Evolutionary conservation across 495 filamentous ascomycete species (phyloP).

Genomic region (Tuber magnatum): DNA sequence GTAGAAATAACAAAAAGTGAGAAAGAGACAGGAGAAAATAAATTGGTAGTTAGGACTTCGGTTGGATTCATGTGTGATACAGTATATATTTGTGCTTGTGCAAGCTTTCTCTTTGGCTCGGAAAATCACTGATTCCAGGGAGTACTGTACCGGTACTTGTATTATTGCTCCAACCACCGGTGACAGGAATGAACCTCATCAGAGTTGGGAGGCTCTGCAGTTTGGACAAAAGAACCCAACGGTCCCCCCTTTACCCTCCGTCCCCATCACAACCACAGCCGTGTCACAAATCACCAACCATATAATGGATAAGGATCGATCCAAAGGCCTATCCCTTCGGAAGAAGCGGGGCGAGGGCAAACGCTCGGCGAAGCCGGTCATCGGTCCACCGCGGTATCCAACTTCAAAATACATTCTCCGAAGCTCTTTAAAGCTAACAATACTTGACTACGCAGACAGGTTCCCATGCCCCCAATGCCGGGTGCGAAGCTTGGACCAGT

Average conservation of each 20-base stretch:
- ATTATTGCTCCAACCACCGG: not conserved
- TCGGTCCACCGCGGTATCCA: slow-evolving; percentile 38
- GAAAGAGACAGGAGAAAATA: not conserved
- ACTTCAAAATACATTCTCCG: not conserved
- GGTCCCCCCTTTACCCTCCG: not conserved
- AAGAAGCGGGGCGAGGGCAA: slow-evolving; percentile 56
- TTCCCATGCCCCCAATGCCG: slow-evolving; percentile 41
- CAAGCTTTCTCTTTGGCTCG: not conserved
- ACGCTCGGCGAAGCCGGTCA: slow-evolving; percentile 35
- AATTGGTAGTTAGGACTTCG: no score
- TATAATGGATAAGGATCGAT: slow-evolving; percentile 56
- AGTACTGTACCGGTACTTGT: no score
- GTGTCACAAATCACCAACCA: slow-evolving; percentile 3
- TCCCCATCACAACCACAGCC: not conserved
- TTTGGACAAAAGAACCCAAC: slow-evolving; percentile 7
- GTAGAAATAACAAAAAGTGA: not conserved
- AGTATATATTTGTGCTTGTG: not conserved
- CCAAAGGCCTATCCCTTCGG: slow-evolving; percentile 75
- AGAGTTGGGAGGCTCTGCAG: not conserved
- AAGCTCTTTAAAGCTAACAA: not conserved
- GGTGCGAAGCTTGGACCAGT: slow-evolving; percentile 29
- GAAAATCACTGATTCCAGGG: not conserved
- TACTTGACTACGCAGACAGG: slow-evolving; percentile 25
- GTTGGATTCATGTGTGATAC: not conserved
- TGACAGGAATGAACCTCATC: not conserved